Conservation (phyloP, 2,329 filamentous ascomycete species). For the Cytospora chrysosperma region DNA sequence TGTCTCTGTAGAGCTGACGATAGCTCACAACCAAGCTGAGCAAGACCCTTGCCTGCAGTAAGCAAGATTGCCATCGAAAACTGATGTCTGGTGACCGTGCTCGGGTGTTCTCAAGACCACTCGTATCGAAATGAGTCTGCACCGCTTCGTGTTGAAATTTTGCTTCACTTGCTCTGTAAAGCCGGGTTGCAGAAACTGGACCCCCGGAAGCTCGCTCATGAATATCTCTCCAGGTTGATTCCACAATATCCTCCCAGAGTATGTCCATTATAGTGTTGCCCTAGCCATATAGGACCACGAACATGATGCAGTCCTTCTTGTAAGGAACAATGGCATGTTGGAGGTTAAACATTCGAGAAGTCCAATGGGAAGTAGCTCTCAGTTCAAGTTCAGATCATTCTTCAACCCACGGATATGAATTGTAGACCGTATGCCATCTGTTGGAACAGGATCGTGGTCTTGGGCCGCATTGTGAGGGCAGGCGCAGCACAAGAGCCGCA, state of each 20-base stretch:
- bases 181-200: not conserved
- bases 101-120: not conserved
- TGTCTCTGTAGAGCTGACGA: not conserved
- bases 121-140: not conserved
- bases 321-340: not conserved
- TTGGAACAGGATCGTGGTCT: not conserved
- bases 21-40: not conserved
- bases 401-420: not conserved
- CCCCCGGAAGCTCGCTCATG: not conserved
- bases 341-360: no score
- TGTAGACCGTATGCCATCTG: not conserved
- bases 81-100: not conserved
- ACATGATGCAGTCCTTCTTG: no score
- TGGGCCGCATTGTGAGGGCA: not conserved
- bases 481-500: not conserved
- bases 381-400: not conserved
- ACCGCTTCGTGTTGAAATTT: not conserved
- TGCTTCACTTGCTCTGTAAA: not conserved
- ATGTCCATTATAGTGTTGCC: not conserved
- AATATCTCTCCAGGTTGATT: not conserved
- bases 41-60: not conserved
- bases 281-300: not conserved
- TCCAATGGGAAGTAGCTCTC: no score
- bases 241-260: not conserved
- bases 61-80: not conserved